Conservation (phyloP, 176 grass and related monocot genomes). For the Bonia amplexicaulis region DNA sequence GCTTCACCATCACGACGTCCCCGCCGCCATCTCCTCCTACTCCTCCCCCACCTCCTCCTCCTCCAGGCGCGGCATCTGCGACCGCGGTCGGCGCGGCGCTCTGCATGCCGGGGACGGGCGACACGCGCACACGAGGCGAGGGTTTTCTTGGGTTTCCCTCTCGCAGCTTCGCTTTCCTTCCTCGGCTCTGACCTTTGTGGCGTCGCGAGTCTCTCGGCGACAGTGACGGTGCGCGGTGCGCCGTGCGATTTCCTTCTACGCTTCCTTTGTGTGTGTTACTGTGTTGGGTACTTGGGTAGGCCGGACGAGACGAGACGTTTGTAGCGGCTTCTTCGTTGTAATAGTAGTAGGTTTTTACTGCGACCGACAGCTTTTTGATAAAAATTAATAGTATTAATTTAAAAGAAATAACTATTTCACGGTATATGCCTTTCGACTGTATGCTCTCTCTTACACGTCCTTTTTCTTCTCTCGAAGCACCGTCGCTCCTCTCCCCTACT, state of each 20-base stretch:
- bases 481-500: too few relatives aligned
- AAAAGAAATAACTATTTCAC: too few relatives aligned
- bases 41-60: neutral
- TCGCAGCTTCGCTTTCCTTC: conserved; percentile 14
- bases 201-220: neutral
- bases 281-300: too few relatives aligned
- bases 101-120: neutral
- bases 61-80: neutral
- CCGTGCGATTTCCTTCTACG: neutral
- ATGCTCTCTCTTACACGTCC: too few relatives aligned
- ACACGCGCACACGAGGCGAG: neutral
- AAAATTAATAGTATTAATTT: too few relatives aligned
- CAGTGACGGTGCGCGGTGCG: neutral
- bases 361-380: too few relatives aligned
- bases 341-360: too few relatives aligned
- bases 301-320: neutral
- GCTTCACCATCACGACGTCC: conserved; percentile 45
- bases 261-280: too few relatives aligned
- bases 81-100: neutral
- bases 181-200: neutral
- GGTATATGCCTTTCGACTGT: too few relatives aligned
- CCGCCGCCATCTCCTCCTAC: neutral
- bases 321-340: neutral
- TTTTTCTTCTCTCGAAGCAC: too few relatives aligned
- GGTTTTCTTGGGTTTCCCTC: neutral